Evolutionary conservation across 2,329 filamentous ascomycete genomes (phyloP).

Genomic region (Plenodomus lindquistii): DNA sequence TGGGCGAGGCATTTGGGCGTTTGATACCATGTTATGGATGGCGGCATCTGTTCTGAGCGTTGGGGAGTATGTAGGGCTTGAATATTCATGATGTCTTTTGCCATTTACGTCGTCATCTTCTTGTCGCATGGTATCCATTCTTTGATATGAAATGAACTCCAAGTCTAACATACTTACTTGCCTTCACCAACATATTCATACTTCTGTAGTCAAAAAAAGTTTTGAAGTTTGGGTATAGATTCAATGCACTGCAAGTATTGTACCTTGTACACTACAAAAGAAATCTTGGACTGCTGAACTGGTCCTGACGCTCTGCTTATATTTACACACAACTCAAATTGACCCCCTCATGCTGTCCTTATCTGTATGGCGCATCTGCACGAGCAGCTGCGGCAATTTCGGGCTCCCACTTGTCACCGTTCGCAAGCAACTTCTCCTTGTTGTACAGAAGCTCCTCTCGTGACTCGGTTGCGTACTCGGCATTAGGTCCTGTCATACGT

Average conservation of each 20-base stretch:
- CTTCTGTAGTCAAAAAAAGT: background rate
- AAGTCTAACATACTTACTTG: no score
- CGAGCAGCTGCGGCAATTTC: slow-evolving; percentile 90
- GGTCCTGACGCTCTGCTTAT: slow-evolving; percentile 24
- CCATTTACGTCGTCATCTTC: background rate
- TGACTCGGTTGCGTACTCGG: slow-evolving; percentile 75
- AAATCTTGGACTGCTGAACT: slow-evolving; percentile 23
- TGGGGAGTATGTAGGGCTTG: slow-evolving; percentile 26
- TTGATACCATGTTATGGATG: slow-evolving; percentile 34
- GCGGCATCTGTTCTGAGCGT: slow-evolving; percentile 31
- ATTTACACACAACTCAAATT: slow-evolving; percentile 39
- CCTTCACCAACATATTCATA: no score
- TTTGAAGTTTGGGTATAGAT: background rate
- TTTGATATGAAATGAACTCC: no score
- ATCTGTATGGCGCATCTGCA: slow-evolving; percentile 80
- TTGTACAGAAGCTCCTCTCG: slow-evolving; percentile 97
- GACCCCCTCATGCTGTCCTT: slow-evolving; percentile 15
- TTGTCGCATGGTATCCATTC: background rate
- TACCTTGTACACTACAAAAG: slow-evolving; percentile 24
- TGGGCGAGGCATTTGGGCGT: slow-evolving; percentile 30
- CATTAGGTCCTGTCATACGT: slow-evolving; percentile 61
- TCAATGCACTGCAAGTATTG: background rate
- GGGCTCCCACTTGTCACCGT: slow-evolving; percentile 81
- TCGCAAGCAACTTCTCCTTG: slow-evolving; percentile 89
- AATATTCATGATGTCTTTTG: slow-evolving; percentile 25